Evolutionary conservation across 225 moss, liverwort and hornwort species (phyloP).

Genomic region (Anthoceros angustus): DNA sequence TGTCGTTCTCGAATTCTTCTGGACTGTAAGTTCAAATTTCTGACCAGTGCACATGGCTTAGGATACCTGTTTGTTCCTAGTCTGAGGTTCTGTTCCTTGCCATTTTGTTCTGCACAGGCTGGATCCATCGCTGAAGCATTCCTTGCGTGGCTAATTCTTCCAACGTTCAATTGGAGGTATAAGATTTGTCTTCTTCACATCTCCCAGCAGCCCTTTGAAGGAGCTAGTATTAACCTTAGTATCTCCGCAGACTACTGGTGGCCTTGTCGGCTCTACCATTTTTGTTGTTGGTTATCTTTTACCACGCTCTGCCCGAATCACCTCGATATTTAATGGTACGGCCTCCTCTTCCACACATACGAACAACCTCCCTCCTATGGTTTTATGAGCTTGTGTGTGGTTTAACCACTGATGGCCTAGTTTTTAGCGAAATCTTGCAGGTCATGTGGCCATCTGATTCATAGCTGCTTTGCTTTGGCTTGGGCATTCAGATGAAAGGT

Average conservation of each 20-base stretch:
- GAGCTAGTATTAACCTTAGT: not conserved
- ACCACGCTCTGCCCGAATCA: conserved; percentile 72
- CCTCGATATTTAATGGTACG: conserved; percentile 86
- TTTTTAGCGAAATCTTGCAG: not conserved
- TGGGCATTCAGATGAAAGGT: not conserved
- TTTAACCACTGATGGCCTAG: not conserved
- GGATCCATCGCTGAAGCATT: conserved; percentile 67
- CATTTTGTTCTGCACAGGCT: conserved; percentile 22
- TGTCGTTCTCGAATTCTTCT: conserved; percentile 79
- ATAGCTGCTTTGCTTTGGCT: not conserved
- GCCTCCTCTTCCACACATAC: not conserved
- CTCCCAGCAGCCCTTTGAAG: not conserved
- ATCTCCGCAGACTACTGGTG: conserved; percentile 49
- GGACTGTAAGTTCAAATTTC: conserved; percentile 53
- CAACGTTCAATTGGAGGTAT: conserved; percentile 75
- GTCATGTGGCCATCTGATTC: not conserved
- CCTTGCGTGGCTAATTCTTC: conserved; percentile 82
- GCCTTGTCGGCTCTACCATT: conserved; percentile 78
- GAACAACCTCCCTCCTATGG: not conserved
- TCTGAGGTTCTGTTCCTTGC: not conserved
- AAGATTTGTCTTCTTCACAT: not conserved
- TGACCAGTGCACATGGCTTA: not conserved
- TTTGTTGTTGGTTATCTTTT: conserved; percentile 54
- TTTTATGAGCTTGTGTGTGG: not conserved
- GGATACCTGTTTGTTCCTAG: not conserved